Conservation (phyloP, 257 asterid genomes). For the Echites panduratus region DNA sequence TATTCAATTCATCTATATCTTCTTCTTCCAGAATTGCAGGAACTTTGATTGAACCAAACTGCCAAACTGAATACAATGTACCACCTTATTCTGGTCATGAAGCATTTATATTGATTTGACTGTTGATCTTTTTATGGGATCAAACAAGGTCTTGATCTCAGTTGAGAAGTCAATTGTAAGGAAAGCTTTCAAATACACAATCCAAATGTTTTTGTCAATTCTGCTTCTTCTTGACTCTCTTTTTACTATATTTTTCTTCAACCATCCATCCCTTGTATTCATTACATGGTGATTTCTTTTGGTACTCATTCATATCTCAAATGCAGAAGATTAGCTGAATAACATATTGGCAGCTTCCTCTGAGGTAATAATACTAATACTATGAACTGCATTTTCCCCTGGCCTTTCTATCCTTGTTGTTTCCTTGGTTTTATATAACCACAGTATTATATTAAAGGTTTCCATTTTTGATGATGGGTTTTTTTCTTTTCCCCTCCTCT, state of each 20-base stretch:
- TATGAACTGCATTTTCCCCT: not conserved
- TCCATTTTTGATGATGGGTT: not conserved
- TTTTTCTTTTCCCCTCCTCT: not conserved
- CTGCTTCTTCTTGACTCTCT: not conserved
- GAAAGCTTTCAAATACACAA: constrained; percentile 9
- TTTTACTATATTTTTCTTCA: not conserved
- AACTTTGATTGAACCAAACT: constrained; percentile 10
- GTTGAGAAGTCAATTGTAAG: constrained; percentile 44
- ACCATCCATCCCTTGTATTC: not conserved
- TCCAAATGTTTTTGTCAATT: constrained; percentile 9
- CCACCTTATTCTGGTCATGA: constrained; percentile 5
- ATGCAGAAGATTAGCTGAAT: not conserved
- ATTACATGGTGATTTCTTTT: not conserved
- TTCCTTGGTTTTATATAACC: not conserved
- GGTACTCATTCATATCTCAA: not conserved
- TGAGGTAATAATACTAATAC: not conserved
- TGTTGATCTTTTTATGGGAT: constrained; percentile 23
- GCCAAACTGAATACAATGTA: constrained; percentile 17
- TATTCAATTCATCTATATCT: not conserved
- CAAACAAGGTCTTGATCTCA: constrained; percentile 23
- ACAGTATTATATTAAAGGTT: not conserved
- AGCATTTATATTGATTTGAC: constrained; percentile 7
- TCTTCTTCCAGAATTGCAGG: not conserved
- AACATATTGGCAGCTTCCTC: constrained; percentile 1
- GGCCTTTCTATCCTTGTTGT: no score